These are phyloP conservation scores for Cordyceps cateniannulata DNA, from an alignment of 2,329 filamentous ascomycete genomes.

Conservation along the genomic window DNA sequence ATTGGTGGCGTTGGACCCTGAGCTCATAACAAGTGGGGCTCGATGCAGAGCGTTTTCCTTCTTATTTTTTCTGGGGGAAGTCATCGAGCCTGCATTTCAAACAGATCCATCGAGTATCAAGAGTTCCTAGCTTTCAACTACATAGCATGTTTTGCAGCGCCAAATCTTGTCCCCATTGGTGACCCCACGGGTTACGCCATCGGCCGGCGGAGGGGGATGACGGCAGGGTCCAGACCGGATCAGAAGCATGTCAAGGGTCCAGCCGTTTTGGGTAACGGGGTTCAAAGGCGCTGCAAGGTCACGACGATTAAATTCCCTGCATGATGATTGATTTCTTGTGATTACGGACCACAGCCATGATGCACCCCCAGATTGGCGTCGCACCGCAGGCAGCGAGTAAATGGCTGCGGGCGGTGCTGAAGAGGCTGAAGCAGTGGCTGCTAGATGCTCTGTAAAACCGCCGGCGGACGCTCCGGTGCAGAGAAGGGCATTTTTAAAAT, in stretches of 20 bases:
- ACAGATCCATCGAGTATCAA: not conserved
- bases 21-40: slow-evolving; percentile 2
- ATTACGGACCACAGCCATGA: not conserved
- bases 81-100: not conserved
- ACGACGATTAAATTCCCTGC: not conserved
- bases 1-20: slow-evolving; percentile 11
- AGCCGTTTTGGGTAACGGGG: not conserved
- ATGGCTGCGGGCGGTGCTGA: too few relatives aligned
- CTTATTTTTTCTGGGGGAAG: not conserved
- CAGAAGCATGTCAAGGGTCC: not conserved
- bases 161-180: not conserved
- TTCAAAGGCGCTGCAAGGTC: not conserved
- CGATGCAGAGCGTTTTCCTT: not conserved
- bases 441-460: too few relatives aligned
- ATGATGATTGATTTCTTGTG: not conserved
- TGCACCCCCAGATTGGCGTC: not conserved
- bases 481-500: too few relatives aligned
- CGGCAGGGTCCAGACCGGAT: not conserved
- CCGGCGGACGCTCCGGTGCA: too few relatives aligned
- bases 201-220: not conserved
- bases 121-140: not conserved
- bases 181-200: slow-evolving; percentile 7
- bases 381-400: not conserved
- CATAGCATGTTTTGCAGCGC: not conserved
- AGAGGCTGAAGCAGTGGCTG: too few relatives aligned